Evolutionary conservation across 768 basidiomycete species (phyloP).

Genomic region (Lactarius psammicola): DNA sequence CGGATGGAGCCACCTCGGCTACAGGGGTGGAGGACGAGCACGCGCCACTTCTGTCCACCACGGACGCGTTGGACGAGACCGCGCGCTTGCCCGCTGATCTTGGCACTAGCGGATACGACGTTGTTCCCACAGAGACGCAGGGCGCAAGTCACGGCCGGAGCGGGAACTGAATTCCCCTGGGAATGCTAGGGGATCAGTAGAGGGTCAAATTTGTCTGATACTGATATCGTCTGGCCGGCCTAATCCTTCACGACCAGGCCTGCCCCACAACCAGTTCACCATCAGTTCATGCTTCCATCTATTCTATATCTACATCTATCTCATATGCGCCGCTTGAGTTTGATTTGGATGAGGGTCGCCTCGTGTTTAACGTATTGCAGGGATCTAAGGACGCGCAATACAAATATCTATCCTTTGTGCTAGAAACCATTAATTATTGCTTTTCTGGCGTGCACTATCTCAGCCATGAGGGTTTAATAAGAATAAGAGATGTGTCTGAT

Average conservation of each 20-base stretch:
- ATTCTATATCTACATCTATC: neutral
- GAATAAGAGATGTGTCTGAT: slow-evolving; percentile 18
- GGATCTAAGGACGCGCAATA: neutral
- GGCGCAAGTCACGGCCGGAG: slow-evolving; percentile 24
- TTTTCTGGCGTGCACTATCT: neutral
- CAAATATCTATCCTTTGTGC: neutral
- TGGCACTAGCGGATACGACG: slow-evolving; percentile 82
- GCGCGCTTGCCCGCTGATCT: slow-evolving; percentile 79
- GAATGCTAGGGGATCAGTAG: too few relatives aligned
- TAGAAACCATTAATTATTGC: neutral
- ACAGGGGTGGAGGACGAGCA: slow-evolving; percentile 34
- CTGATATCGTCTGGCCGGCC: neutral
- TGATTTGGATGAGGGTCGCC: neutral
- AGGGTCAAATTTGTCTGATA: neutral
- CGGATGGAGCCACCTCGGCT: slow-evolving; percentile 31
- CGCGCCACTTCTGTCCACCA: slow-evolving; percentile 49
- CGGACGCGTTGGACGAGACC: slow-evolving; percentile 76
- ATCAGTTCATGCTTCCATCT: neutral
- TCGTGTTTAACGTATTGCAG: slow-evolving; percentile 2
- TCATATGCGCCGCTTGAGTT: neutral
- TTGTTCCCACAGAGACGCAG: slow-evolving; percentile 47
- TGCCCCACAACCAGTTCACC: neutral
- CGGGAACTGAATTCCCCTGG: slow-evolving; percentile 2
- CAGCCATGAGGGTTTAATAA: slow-evolving; percentile 5
- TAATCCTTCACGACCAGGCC: neutral